Evolutionary conservation across 495 filamentous ascomycete species (phyloP).

Genomic region (Coniosporium apollinis): DNA sequence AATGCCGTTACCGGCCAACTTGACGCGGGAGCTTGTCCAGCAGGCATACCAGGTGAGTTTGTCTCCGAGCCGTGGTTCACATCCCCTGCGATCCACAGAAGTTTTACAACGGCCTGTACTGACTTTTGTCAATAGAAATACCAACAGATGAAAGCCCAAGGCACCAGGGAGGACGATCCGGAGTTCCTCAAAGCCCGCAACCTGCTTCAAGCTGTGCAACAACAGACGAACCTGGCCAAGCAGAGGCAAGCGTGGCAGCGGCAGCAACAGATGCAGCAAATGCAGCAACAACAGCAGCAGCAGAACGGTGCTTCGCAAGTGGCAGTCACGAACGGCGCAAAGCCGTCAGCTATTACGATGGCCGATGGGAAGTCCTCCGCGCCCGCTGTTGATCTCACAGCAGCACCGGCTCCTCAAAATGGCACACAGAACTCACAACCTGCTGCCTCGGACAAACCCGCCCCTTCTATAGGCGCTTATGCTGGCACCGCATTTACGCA

Average conservation of each 20-base stretch:
- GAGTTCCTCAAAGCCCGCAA: slow-evolving; percentile 61
- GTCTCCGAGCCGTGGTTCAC: no score
- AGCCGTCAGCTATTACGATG: slow-evolving; percentile 15
- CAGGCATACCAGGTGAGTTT: slow-evolving; percentile 1
- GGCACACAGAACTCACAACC: background rate
- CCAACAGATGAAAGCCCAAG: slow-evolving; percentile 61
- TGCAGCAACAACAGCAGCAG: slow-evolving; percentile 32
- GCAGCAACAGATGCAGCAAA: slow-evolving; percentile 29
- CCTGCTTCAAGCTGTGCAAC: slow-evolving; percentile 47
- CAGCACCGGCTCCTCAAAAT: background rate
- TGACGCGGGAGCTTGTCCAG: slow-evolving; percentile 3
- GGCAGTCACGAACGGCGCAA: slow-evolving; percentile 22
- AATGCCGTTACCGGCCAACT: slow-evolving; percentile 46
- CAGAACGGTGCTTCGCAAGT: slow-evolving; percentile 9
- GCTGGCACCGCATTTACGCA: slow-evolving; percentile 39
- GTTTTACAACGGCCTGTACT: background rate
- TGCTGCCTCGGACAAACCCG: background rate
- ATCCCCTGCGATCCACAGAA: no score
- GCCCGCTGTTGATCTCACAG: background rate
- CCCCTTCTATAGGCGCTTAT: slow-evolving; percentile 14
- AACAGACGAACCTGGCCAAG: slow-evolving; percentile 37
- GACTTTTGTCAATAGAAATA: slow-evolving; percentile 43
- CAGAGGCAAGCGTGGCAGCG: slow-evolving; percentile 30
- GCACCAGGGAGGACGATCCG: slow-evolving; percentile 57
- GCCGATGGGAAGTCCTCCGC: slow-evolving; percentile 6